phyloP scores from a whole-genome alignment of 1,139 yeast genomes.

The Pneumocystis jirovecii region DNA sequence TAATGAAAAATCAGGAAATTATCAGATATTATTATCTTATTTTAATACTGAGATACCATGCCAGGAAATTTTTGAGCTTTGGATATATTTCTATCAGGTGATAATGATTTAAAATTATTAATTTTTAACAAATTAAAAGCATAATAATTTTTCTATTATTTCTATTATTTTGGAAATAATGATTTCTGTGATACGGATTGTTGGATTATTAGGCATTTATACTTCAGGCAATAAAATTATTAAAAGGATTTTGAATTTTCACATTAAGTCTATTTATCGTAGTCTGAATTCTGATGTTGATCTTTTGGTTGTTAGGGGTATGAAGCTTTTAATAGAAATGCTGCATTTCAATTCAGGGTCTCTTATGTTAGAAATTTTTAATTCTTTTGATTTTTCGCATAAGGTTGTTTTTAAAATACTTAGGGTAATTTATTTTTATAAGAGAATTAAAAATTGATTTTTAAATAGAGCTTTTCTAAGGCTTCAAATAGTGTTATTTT shows the following conservation, averaged over 20 bases:
- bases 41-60: not conserved
- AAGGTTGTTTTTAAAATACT: conserved; percentile 38
- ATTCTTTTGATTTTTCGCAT: conserved; percentile 52
- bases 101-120: not conserved
- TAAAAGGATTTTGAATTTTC: conserved; percentile 36
- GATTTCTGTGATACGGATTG: not conserved
- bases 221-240: conserved; percentile 29
- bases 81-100: not conserved
- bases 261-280: conserved; percentile 53
- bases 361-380: conserved; percentile 42
- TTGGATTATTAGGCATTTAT: not conserved
- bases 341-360: conserved; percentile 36
- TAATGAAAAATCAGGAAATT: not conserved
- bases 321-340: conserved; percentile 41
- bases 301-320: conserved; percentile 44
- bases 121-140: not conserved
- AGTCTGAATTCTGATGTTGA: conserved; percentile 48
- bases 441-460: conserved; percentile 21
- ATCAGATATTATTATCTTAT: not conserved
- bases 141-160: not conserved
- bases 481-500: conserved; percentile 11
- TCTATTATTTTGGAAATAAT: not conserved
- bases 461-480: conserved; percentile 33
- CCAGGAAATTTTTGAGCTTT: not conserved
- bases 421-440: conserved; percentile 19